Conservation (phyloP, 2,329 filamentous ascomycete species). For the Nakataea oryzae region DNA sequence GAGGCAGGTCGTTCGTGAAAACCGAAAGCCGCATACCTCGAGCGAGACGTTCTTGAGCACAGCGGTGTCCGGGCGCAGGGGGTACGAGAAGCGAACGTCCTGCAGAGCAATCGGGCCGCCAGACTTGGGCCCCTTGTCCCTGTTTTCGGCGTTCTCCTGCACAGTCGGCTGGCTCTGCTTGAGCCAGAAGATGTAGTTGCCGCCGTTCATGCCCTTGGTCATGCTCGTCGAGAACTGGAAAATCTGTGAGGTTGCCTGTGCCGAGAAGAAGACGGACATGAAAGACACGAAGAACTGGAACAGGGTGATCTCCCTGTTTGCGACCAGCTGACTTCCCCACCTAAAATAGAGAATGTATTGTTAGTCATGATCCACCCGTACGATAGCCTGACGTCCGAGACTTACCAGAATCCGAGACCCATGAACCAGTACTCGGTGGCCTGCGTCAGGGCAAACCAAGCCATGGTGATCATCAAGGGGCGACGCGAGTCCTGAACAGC, state of each 20-base stretch:
- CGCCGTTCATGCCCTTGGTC: conserved; percentile 36
- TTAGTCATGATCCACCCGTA: background rate
- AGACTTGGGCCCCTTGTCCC: conserved; percentile 18
- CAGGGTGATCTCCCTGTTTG: conserved; percentile 24
- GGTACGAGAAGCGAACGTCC: background rate
- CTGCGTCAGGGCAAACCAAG: conserved; percentile 23
- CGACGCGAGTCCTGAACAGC: conserved; percentile 45
- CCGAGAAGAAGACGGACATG: conserved; percentile 35
- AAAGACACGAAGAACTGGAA: conserved; percentile 39
- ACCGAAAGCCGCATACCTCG: background rate
- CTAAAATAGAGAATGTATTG: background rate
- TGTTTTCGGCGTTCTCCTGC: conserved; percentile 4
- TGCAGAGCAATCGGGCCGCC: background rate
- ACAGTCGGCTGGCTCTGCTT: conserved; percentile 6
- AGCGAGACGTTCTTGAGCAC: conserved; percentile 29
- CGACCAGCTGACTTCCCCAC: conserved; percentile 25
- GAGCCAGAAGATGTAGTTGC: conserved; percentile 40
- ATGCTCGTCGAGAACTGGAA: conserved; percentile 40
- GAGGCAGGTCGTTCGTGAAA: background rate
- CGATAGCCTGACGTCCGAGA: background rate
- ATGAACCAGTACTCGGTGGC: conserved; percentile 29
- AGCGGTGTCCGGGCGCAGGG: conserved; percentile 23
- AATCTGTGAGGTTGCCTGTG: conserved; percentile 27
- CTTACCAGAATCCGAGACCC: conserved; percentile 29
- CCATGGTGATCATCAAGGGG: conserved; percentile 14